Conservation (phyloP, 306 rosid genomes). For the Spatholobus suberectus region DNA sequence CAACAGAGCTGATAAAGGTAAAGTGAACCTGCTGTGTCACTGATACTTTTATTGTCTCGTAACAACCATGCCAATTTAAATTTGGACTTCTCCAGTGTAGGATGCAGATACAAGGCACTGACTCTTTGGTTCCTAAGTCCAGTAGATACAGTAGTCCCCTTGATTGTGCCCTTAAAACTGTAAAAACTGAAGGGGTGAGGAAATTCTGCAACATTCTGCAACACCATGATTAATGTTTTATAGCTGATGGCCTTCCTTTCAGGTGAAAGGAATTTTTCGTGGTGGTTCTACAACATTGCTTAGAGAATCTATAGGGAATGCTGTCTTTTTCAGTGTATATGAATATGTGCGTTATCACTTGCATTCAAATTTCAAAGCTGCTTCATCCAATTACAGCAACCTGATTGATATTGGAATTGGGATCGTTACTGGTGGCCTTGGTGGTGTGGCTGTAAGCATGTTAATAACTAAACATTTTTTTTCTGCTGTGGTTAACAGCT, state of each 20-base stretch:
- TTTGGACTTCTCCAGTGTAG: constrained; percentile 81
- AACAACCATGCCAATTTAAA: constrained; percentile 41
- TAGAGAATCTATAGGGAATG: constrained; percentile 80
- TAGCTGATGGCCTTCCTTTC: constrained; percentile 59
- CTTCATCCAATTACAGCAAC: constrained; percentile 59
- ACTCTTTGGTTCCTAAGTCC: constrained; percentile 69
- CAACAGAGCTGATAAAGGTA: constrained; percentile 94
- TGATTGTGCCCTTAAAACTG: constrained; percentile 71
- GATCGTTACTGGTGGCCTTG: constrained; percentile 81
- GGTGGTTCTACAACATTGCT: constrained; percentile 78
- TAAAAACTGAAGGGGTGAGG: constrained; percentile 85
- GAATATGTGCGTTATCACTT: constrained; percentile 79
- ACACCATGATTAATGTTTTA: constrained; percentile 40
- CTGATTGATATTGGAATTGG: constrained; percentile 86
- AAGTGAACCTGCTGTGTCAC: constrained; percentile 39
- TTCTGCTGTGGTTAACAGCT: constrained; percentile 5
- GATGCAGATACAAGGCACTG: constrained; percentile 96
- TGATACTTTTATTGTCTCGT: constrained; percentile 24
- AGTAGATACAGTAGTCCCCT: constrained; percentile 79
- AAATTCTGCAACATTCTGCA: constrained; percentile 41
- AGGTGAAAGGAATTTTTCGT: constrained; percentile 85
- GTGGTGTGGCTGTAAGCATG: constrained; percentile 73
- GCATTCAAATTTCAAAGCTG: constrained; percentile 65
- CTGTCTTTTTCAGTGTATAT: constrained; percentile 70
- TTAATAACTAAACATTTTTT: constrained; percentile 39